Base-by-base conservation (phyloP, 257 asterid genomes). In the Ilex asprella region DNA sequence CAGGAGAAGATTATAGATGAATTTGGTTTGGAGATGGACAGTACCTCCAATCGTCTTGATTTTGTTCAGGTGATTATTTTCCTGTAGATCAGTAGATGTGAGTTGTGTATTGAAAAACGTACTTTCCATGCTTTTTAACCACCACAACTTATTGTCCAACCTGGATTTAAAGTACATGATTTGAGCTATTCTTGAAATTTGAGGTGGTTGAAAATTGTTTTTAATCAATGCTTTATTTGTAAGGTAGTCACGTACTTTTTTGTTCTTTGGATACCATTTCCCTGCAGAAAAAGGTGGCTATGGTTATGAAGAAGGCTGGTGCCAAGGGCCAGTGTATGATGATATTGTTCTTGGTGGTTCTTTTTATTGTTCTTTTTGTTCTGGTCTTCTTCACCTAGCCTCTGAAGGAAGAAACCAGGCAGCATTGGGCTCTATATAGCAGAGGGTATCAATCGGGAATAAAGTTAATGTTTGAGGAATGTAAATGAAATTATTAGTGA, bases 261-360 rank as follows among this genome's bases (percentile, higher is more conserved):
- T 55, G 52, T 29, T 60, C 44, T 39, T 50, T 39, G 30, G 35
- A 39, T 16, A 16, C 27, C 29, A 16, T 63, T 43, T 67, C 43
- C 5, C 41, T 79, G 79, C 95, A 92, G 98, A 89, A 92, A 85
- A 92, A 81, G 79, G 94, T 92, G 32, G 95, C 73, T 16, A 78
- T 92, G 90, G 85, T 92, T 53, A 83, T 92, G 99, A 92, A 92
- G 86, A 92, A 92, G 83, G 97, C 99, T 4, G 82, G 95, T 29
- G 85, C 82, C 51, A 92, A 92, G 83, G 99, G 99, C 71, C 99
- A 92, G 69, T 35, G 78, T 51, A 89, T 89, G 97, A 92, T 92
- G 96, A 88, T 92, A 16, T 71, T 79, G 62, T 89, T 85, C 78
- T 76, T 92, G 67, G 76, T 92, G 16, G 84, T 66, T 50, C 73